A percentile compares a stretch with the other conserved stretches of the same genome.
phyloP scores from a whole-genome alignment of 306 rosid species.

The Ormosia semicastrata region DNA sequence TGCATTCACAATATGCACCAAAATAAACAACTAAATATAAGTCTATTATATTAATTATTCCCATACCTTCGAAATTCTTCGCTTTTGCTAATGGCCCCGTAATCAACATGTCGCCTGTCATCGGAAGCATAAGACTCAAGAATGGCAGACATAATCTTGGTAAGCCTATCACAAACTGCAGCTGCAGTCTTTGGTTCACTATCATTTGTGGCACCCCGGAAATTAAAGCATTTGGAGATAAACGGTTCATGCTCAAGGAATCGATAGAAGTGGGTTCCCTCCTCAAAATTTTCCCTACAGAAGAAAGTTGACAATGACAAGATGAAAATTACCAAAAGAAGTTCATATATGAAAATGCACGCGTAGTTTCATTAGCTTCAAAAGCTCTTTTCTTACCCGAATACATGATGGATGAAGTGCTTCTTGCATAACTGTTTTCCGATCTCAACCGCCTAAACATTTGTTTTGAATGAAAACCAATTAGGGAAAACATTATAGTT shows the following conservation, averaged over 20 bases:
- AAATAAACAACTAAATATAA: background rate
- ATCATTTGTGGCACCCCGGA: constrained; percentile 60
- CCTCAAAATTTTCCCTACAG: constrained; percentile 74
- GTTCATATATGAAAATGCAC: background rate
- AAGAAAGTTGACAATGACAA: constrained; percentile 10
- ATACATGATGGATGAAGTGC: constrained; percentile 82
- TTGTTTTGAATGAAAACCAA: constrained; percentile 17
- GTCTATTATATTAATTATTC: background rate
- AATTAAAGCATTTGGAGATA: constrained; percentile 73
- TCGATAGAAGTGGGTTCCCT: constrained; percentile 78
- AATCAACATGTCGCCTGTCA: constrained; percentile 65
- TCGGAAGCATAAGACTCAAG: constrained; percentile 91
- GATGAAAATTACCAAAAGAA: background rate
- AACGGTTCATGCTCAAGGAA: constrained; percentile 88
- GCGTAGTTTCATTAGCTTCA: constrained; percentile 7
- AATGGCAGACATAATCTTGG: constrained; percentile 84
- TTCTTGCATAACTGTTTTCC: constrained; percentile 72
- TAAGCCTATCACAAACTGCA: constrained; percentile 56
- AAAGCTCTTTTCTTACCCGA: constrained; percentile 61
- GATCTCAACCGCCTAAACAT: constrained; percentile 73
- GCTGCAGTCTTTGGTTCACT: constrained; percentile 69
- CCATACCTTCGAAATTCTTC: constrained; percentile 89
- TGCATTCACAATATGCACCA: background rate
- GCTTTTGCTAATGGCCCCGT: constrained; percentile 72
- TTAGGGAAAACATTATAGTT: background rate